Base-by-base conservation (phyloP, 768 basidiomycete genomes). In the Fistulinella prunicolor region DNA sequence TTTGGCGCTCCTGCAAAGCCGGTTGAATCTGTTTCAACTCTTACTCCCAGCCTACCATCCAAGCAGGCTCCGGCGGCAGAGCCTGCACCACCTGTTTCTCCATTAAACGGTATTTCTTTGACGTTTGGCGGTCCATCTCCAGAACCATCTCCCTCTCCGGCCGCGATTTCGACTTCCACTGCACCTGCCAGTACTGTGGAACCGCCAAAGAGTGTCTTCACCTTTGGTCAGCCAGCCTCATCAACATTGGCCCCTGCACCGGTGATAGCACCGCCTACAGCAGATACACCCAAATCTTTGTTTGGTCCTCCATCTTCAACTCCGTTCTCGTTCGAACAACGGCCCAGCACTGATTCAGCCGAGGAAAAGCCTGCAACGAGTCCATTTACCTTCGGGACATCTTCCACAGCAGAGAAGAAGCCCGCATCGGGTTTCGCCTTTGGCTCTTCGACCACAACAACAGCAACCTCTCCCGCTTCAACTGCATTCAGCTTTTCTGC, bases 401-500 rank as follows among this genome's bases (percentile, higher is more conserved):
- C 73, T 3, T 58, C 71, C 22, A 43, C 71, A 28, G 56, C 56
- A n/a, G 62, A 68, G 38, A 69, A 68, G 44, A 74, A 74, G 48
- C 51, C 64, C 9, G 51, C 66, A 13, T 63, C 70, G 9, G 52
- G 67, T 1, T 82, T 81, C 56, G 49, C 62, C 9, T 81, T 82
- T 54, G 73, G 70, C 17, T 50, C 69, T 23, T 56, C 77, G 19
- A 50, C 68, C 17, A 50, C 72, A 0, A 46, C 73, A 29, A 53
- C 72, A 7, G 54, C 70, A 23, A 51, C 71, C 1, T 49, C 72
- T 41, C 42, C 70, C 13, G 50, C 70, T 14, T 42, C 71, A 4
- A 38, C 53, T 17, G 44, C 51, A 7, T 83, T 83, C 57, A 66
- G 73, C 9, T 86, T 86, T 52, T 73, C 76, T 40, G 60, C 65